A percentile compares a stretch with the other conserved stretches of the same genome.
phyloP scores from a whole-genome alignment of 176 grass and related monocot genomes.

The Ampelocalamus luodianensis region DNA sequence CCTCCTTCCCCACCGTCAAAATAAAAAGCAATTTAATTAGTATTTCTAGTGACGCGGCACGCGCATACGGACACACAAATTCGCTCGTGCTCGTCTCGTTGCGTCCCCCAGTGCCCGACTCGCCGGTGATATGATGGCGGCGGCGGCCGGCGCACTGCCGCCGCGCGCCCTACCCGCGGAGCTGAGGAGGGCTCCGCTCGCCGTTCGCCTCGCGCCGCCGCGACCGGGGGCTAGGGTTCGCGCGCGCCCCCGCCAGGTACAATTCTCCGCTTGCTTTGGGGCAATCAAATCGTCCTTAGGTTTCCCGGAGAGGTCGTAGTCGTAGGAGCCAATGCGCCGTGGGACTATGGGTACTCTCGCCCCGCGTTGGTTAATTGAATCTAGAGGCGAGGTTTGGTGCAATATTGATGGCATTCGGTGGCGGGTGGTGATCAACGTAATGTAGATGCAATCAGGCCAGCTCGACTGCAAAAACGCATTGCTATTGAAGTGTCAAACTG shows the following conservation, averaged over 20 bases:
- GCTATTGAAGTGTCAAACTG: not conserved
- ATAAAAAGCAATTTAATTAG: not conserved
- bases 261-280: not conserved
- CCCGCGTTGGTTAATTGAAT: not conserved
- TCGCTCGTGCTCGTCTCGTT: constrained; percentile 2
- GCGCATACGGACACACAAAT: constrained; percentile 26
- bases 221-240: constrained; percentile 33
- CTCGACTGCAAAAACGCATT: not conserved
- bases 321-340: not conserved
- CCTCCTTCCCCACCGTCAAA: not conserved
- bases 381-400: not conserved
- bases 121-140: constrained; percentile 69
- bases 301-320: not conserved
- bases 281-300: not conserved
- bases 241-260: constrained; percentile 38
- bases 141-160: constrained; percentile 28
- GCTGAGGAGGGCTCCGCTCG: constrained; percentile 18
- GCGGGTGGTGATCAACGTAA: constrained; percentile 8
- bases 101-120: constrained; percentile 15
- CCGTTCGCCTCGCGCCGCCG: not conserved
- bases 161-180: constrained; percentile 16
- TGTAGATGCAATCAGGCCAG: constrained; percentile 13
- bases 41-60: not conserved
- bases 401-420: constrained; percentile 32
- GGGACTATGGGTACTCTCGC: not conserved